These are phyloP conservation scores for Barnettozyma populi DNA, from an alignment of 805 yeast species.

Conservation along the genomic window DNA sequence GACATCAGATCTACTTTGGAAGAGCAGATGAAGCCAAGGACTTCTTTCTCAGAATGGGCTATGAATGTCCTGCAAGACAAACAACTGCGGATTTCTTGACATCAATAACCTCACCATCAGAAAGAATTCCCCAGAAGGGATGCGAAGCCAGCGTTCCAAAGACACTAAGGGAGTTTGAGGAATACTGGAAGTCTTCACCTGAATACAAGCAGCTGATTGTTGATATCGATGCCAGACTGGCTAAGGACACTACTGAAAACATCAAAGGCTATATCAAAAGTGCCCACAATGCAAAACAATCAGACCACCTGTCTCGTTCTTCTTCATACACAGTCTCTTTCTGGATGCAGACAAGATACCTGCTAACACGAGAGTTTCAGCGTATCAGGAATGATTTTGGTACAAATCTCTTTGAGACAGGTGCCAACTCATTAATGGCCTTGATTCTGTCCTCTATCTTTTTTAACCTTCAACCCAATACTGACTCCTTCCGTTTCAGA, in stretches of 20 bases:
- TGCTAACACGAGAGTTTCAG: constrained; percentile 39
- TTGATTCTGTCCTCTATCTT: constrained; percentile 51
- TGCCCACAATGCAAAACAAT: constrained; percentile 44
- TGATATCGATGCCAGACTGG: constrained; percentile 32
- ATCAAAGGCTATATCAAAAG: constrained; percentile 26
- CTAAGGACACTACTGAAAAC: constrained; percentile 9
- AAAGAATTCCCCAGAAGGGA: constrained; percentile 45
- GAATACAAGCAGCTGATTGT: constrained; percentile 34
- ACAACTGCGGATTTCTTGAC: constrained; percentile 69
- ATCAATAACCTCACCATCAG: constrained; percentile 62
- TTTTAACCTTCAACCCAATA: constrained; percentile 38
- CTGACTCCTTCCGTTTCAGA: constrained; percentile 45
- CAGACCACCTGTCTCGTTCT: constrained; percentile 36
- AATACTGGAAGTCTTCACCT: constrained; percentile 49
- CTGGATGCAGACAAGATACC: constrained; percentile 42
- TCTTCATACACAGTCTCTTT: constrained; percentile 48
- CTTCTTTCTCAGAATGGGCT: constrained; percentile 64
- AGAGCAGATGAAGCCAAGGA: constrained; percentile 45
- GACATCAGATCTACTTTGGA: constrained; percentile 62
- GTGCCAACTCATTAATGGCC: constrained; percentile 43
- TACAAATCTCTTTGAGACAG: constrained; percentile 38
- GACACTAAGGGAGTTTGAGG: constrained; percentile 57
- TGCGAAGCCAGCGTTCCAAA: constrained; percentile 49
- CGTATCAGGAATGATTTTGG: constrained; percentile 44
- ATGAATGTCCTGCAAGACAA: constrained; percentile 55